Conservation (phyloP, 306 rosid species). For the Medicago ruthenica region DNA sequence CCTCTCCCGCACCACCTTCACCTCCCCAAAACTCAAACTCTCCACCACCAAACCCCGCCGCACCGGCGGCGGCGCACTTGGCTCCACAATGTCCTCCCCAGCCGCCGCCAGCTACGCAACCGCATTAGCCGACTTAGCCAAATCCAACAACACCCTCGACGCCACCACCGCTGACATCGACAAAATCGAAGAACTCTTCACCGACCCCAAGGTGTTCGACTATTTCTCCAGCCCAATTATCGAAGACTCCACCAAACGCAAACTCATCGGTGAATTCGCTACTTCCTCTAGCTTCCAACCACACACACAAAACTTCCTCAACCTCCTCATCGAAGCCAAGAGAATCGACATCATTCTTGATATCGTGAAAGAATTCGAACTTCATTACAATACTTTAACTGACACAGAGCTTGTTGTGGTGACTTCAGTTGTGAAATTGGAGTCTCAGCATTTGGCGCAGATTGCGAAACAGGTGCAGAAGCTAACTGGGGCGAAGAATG, state of each 20-base stretch:
- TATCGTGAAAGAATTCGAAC: slow-evolving; percentile 69
- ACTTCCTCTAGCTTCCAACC: slow-evolving; percentile 53
- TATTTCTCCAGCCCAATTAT: slow-evolving; percentile 72
- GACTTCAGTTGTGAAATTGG: slow-evolving; percentile 88
- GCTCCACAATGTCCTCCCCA: slow-evolving; percentile 59
- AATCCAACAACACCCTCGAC: slow-evolving; percentile 70
- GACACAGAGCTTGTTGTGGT: slow-evolving; percentile 79
- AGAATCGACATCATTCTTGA: slow-evolving; percentile 67
- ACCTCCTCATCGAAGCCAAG: slow-evolving; percentile 62
- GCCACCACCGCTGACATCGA: slow-evolving; percentile 69
- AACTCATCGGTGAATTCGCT: slow-evolving; percentile 59
- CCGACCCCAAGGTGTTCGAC: slow-evolving; percentile 52
- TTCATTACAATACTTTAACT: slow-evolving; percentile 61
- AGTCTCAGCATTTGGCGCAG: slow-evolving; percentile 88
- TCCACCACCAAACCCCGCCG: slow-evolving; percentile 42
- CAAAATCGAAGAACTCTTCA: slow-evolving; percentile 67
- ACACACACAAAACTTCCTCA: slow-evolving; percentile 72
- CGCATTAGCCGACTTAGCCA: slow-evolving; percentile 78
- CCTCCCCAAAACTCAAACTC: slow-evolving; percentile 51
- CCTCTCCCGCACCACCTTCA: slow-evolving; percentile 51
- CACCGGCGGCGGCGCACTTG: slow-evolving; percentile 41
- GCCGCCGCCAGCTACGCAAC: slow-evolving; percentile 79
- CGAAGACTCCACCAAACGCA: slow-evolving; percentile 49
- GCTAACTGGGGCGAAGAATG: slow-evolving; percentile 80
- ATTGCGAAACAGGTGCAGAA: slow-evolving; percentile 97